Evolutionary conservation across 1,284 basidiomycete species (phyloP).

Genomic region (Clitocybe nebularis): DNA sequence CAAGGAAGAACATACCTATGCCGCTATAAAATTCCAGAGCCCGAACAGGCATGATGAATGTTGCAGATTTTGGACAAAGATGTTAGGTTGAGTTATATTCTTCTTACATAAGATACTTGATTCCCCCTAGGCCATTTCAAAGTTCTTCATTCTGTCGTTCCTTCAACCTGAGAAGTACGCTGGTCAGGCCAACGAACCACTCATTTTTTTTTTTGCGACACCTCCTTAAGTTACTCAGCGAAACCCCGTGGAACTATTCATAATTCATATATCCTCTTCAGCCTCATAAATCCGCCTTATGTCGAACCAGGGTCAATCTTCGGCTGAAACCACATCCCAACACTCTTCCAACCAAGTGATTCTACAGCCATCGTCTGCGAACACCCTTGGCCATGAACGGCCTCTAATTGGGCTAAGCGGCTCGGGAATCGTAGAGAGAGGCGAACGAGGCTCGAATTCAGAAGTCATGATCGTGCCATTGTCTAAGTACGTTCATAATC

Average conservation of each 20-base stretch:
- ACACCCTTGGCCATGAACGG: conserved; percentile 6
- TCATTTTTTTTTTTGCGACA: neutral
- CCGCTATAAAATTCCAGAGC: conserved; percentile 77
- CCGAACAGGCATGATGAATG: conserved; percentile 30
- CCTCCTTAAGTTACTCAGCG: neutral
- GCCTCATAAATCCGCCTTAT: conserved; percentile 4
- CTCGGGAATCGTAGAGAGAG: conserved; percentile 5
- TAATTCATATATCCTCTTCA: neutral
- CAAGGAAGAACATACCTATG: conserved; percentile 44
- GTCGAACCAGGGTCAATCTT: conserved; percentile 5
- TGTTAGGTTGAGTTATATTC: neutral
- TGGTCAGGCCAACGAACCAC: neutral
- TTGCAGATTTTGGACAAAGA: conserved; percentile 5
- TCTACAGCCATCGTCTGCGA: conserved; percentile 1
- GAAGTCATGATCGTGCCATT: conserved; percentile 5
- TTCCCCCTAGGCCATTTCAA: neutral
- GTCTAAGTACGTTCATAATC: conserved; percentile 8
- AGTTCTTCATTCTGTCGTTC: neutral
- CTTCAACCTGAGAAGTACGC: neutral
- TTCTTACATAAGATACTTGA: conserved; percentile 14
- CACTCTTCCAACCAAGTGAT: conserved; percentile 2
- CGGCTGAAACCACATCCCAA: conserved; percentile 8
- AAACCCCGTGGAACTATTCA: neutral
- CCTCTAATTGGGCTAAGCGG: conserved; percentile 7
- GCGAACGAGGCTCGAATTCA: conserved; percentile 2